Base-by-base conservation (phyloP, 2,329 filamentous ascomycete genomes). In the Saccharata proteae region DNA sequence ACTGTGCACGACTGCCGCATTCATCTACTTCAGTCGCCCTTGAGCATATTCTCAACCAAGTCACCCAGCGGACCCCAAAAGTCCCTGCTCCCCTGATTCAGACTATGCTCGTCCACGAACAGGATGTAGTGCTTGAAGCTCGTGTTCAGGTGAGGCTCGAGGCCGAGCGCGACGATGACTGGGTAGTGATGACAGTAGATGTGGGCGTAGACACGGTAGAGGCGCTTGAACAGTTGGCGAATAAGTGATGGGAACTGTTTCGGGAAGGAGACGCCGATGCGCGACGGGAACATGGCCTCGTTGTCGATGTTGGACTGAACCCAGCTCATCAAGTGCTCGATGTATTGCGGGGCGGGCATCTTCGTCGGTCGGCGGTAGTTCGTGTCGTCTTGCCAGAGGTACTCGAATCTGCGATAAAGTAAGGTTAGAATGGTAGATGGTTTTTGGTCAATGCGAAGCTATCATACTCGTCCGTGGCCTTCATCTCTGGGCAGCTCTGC, bases 61-160 rank as follows among this genome's bases (percentile, higher is more conserved):
- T 98, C 90, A 8, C 88, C 88, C 36, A 98, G 57, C 9, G 90
- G 90, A 1, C 90, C 90, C 80, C 88, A 98, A 64, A 88, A 98
- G 57, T 98, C 90, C 59, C 93, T 86, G 36, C 55, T 58, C 30
- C 88, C 90, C 49, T 77, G 92, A 16, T 85, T 85, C 44, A 98
- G 62, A 44, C 74, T 77, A 60, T 96, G 90, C 68, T 98, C 92
- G 56, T 98, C 86, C 45, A 98, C 85, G 59, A 98, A 98, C 37
- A 98, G 71, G 40, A 98, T 90, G 52, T 96, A 98, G 60, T 98
- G 90, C 70, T 98, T 98, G 74, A 98, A 98, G 61, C 84, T 93
- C 10, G 90, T 98, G 62, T 98, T 98, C 43, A 98, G 72, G 58
- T 98, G 90, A 26, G 92, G 86, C 60, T 98, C 90, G 36, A 98